phyloP scores from a whole-genome alignment of 495 filamentous ascomycete species.

The Aspergillus wentii region DNA sequence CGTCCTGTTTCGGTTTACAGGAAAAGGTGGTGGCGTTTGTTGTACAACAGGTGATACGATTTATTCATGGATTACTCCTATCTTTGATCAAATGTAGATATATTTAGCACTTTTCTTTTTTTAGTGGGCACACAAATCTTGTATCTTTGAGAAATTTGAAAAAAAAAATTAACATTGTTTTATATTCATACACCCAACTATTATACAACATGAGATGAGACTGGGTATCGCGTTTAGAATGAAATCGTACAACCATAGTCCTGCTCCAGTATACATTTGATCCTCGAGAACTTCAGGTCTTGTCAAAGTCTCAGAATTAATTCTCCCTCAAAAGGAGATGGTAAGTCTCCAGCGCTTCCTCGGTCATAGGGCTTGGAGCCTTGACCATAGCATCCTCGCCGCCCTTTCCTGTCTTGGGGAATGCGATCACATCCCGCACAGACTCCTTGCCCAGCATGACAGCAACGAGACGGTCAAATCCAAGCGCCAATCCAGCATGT shows the following conservation, averaged over 20 bases:
- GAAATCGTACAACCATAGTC: background rate
- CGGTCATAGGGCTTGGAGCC: slow-evolving; percentile 61
- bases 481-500: slow-evolving; percentile 88
- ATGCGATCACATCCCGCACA: slow-evolving; percentile 90
- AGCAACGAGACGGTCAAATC: slow-evolving; percentile 86
- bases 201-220: slow-evolving; percentile 1
- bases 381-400: slow-evolving; percentile 74
- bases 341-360: slow-evolving; percentile 65
- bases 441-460: slow-evolving; percentile 70
- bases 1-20: too few relatives aligned
- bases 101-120: background rate
- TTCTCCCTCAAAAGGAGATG: slow-evolving; percentile 42
- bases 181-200: background rate
- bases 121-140: too few relatives aligned
- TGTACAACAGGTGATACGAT: background rate
- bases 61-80: background rate
- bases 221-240: too few relatives aligned
- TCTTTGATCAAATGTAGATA: too few relatives aligned
- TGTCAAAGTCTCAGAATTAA: slow-evolving; percentile 2
- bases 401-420: slow-evolving; percentile 86
- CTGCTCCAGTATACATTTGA: background rate
- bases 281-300: too few relatives aligned
- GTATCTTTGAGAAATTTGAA: too few relatives aligned
- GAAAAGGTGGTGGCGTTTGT: background rate
- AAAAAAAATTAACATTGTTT: background rate